Base-by-base conservation (phyloP, 2,329 filamentous ascomycete genomes). In the Gaeumannomyces tritici region DNA sequence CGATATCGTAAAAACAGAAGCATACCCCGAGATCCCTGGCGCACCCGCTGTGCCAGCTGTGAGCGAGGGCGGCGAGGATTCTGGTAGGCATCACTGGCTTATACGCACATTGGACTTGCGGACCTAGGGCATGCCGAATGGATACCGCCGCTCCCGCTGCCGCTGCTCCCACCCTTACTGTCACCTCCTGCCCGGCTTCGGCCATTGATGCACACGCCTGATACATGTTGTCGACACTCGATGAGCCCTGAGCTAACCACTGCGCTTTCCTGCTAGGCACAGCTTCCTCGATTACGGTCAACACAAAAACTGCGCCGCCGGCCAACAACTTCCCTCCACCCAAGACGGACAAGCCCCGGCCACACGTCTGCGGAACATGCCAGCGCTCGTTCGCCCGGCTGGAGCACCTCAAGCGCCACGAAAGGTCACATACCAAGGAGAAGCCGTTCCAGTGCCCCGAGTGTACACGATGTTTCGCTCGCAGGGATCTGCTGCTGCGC, bases 371-470 rank as follows among this genome's bases (percentile, higher is more conserved):
- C 79, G 86, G 82, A 55, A 98, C 93, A 59, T 99, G 95, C 75
- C 85, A 88, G 70, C 88, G 95, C 67, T 96, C 91, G 35, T 99
- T 99, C 74, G 95, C 95, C 63, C 88, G 95, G 65, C 79, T 99
- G 69, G 95, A 99, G 77, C 95, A 99, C 74, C 79, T 99, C 68
- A 99, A 99, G 79, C 89, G 95, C 65, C 95, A 99, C 76, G 95
- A 98, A 77, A 86, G 95, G 65, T 96, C 92, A n/a, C 93, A 97
- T 73, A 97, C 93, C 57, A 97, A 99, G 75, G 93, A 99, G 78
- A 99, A 99, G 80, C 95, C 95, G 1, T 99, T 99, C 70, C 92
- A 97, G 76, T 99, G 95, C 71, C 91, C 91, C 31, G 91, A 98
- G 74, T 99, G 95, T 76, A 84, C 91, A 51, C 81, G 95, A 76